A percentile compares a stretch with the other conserved stretches of the same genome.
Conservation (phyloP, 169 alveolate genomes). For the Blepharisma undulans region DNA sequence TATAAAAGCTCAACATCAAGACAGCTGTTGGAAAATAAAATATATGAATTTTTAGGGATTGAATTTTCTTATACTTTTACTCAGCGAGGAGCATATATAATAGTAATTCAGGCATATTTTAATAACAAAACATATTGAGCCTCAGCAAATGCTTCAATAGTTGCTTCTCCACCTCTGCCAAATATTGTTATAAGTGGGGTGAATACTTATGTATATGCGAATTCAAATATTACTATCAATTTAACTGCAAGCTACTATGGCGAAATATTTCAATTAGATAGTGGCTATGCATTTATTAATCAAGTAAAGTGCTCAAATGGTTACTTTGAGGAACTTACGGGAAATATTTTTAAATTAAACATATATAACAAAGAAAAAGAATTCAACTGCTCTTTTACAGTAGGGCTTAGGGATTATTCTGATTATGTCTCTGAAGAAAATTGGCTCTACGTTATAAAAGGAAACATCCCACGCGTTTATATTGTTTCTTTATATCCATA, state of each 20-base stretch:
- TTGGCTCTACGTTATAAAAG: neutral
- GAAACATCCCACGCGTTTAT: neutral
- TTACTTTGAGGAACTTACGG: neutral
- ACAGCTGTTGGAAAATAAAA: neutral
- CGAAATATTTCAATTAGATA: neutral
- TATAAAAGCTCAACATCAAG: neutral
- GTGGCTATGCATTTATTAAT: neutral
- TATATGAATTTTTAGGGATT: neutral
- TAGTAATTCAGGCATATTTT: neutral
- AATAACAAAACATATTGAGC: neutral
- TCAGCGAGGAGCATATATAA: neutral
- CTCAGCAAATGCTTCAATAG: neutral
- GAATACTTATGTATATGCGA: neutral
- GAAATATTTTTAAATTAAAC: neutral
- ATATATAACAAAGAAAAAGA: neutral
- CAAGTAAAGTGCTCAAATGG: neutral
- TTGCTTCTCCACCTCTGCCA: neutral
- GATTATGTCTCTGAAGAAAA: neutral
- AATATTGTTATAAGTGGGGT: neutral
- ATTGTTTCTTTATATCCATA: neutral
- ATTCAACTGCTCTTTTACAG: neutral
- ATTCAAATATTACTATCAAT: neutral
- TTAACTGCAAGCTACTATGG: neutral
- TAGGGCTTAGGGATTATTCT: neutral
- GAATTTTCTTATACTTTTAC: neutral